Evolutionary conservation across 768 basidiomycete genomes (phyloP).

Genomic region (Naganishia onofrii): DNA sequence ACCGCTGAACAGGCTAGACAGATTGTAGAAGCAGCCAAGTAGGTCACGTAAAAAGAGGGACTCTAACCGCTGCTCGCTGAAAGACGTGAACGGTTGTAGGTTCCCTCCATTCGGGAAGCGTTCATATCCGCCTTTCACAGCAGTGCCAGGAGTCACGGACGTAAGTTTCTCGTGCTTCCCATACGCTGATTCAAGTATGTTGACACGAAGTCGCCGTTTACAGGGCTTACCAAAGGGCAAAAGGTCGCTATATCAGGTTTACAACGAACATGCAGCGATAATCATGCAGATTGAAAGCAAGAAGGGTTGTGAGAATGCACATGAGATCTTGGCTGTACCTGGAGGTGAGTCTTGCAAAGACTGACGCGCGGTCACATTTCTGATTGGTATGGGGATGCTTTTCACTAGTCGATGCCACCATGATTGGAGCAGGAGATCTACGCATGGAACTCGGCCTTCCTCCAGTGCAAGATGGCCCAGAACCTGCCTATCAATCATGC

Average conservation of each 20-base stretch:
- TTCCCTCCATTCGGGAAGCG: slow-evolving; percentile 18
- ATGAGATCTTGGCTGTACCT: slow-evolving; percentile 23
- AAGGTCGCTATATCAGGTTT: slow-evolving; percentile 5
- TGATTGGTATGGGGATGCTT: neutral
- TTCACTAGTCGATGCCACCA: slow-evolving; percentile 9
- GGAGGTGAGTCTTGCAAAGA: slow-evolving; percentile 1
- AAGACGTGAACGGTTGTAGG: neutral
- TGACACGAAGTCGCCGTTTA: neutral
- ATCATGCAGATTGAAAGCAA: slow-evolving; percentile 27
- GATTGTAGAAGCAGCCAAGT: slow-evolving; percentile 20
- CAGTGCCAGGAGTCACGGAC: slow-evolving; percentile 12
- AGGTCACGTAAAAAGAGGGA: neutral
- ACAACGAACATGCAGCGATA: slow-evolving; percentile 20
- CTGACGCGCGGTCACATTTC: neutral
- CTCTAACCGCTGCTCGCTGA: neutral
- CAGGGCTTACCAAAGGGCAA: slow-evolving; percentile 21
- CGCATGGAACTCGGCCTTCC: slow-evolving; percentile 20
- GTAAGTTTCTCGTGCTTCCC: neutral
- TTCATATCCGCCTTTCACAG: slow-evolving; percentile 22
- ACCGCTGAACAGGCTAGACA: slow-evolving; percentile 16
- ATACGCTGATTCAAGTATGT: neutral
- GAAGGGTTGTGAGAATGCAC: slow-evolving; percentile 10
- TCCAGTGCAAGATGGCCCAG: slow-evolving; percentile 11
- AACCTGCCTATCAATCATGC: slow-evolving; percentile 20
- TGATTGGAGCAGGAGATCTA: slow-evolving; percentile 20